phyloP scores from a whole-genome alignment of 768 basidiomycete species.

The Cubamyces sp. region DNA sequence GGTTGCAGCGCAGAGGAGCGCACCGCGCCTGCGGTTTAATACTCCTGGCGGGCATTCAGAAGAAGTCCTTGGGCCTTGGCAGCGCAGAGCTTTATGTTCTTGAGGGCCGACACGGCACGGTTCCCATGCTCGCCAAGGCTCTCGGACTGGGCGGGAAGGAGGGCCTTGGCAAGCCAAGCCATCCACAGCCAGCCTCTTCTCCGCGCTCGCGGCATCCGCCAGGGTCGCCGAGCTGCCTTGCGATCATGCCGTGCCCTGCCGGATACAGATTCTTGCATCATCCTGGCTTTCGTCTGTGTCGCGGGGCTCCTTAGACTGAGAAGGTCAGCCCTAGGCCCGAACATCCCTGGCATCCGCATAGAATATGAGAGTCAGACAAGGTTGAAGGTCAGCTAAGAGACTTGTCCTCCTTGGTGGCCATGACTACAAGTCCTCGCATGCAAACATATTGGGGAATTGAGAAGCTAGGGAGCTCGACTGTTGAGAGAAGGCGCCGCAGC shows the following conservation, averaged over 20 bases:
- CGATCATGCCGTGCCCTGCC: constrained; percentile 17
- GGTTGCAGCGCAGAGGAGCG: constrained; percentile 1
- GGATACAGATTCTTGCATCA: constrained; percentile 9
- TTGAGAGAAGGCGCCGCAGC: no score
- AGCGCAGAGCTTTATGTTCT: constrained; percentile 20
- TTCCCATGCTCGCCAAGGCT: constrained; percentile 25
- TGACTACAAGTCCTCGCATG: no score
- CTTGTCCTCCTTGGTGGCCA: no score
- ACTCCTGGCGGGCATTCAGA: constrained; percentile 16
- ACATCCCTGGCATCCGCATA: no score
- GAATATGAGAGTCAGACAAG: no score
- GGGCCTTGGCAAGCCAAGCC: constrained; percentile 27
- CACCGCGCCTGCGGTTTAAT: constrained; percentile 13
- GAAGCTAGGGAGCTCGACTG: no score
- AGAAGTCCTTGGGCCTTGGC: constrained; percentile 23
- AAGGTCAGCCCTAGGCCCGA: no score
- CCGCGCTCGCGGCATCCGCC: constrained; percentile 1
- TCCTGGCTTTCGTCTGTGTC: constrained; percentile 6
- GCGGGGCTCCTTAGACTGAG: neutral
- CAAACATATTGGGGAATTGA: no score
- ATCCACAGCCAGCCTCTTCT: constrained; percentile 2
- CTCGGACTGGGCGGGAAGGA: constrained; percentile 17
- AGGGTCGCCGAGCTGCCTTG: constrained; percentile 14
- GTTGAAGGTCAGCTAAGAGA: no score
- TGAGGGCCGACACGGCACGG: constrained; percentile 10